These are phyloP conservation scores for Alternaria hordeiaustralica DNA, from an alignment of 2,329 filamentous ascomycete species.

Conservation along the genomic window DNA sequence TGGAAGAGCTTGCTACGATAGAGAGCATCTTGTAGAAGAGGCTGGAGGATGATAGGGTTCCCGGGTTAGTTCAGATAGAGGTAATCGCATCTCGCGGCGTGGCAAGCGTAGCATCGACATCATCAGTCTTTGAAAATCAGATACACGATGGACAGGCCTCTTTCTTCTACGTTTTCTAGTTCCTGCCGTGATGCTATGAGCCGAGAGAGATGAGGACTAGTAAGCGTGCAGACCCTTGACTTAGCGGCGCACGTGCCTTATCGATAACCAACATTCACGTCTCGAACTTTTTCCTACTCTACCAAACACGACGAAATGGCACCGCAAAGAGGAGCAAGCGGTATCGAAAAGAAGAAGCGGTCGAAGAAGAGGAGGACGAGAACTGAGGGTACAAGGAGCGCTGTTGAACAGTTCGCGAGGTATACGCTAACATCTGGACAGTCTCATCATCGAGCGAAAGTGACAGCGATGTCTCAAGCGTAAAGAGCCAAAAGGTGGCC, in stretches of 20 bases:
- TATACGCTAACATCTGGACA: constrained; percentile 18
- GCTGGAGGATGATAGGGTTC: background rate
- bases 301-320: constrained; percentile 28
- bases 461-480: constrained; percentile 35
- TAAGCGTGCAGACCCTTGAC: constrained; percentile 3
- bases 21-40: constrained; percentile 24
- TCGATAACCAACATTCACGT: constrained; percentile 33
- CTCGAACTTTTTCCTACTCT: constrained; percentile 24
- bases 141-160: background rate
- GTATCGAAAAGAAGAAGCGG: constrained; percentile 31
- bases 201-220: background rate
- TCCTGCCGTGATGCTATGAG: background rate
- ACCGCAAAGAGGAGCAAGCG: constrained; percentile 20
- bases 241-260: constrained; percentile 16
- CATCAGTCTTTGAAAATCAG: no score
- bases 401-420: background rate
- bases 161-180: background rate
- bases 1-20: constrained; percentile 35
- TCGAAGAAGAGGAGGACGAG: constrained; percentile 40
- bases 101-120: background rate
- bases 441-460: constrained; percentile 42
- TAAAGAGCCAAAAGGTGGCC: constrained; percentile 15
- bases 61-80: background rate
- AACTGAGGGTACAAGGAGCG: constrained; percentile 30
- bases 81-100: background rate